phyloP scores from a whole-genome alignment of 352 stramenopile species.

The Peronospora farinosa region DNA sequence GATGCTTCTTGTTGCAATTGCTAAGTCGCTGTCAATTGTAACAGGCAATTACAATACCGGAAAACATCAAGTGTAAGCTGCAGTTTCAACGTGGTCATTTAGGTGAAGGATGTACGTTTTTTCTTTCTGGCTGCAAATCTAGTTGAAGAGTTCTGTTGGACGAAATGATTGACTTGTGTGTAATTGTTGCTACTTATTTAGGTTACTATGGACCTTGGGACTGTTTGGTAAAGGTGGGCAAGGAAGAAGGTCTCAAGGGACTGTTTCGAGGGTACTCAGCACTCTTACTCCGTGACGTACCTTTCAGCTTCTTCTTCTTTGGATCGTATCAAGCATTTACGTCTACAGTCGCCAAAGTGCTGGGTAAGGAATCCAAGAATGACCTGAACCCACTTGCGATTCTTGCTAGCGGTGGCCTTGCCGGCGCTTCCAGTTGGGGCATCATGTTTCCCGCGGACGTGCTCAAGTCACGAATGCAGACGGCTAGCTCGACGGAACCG shows the following conservation, averaged over 20 bases:
- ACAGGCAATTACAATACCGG: constrained; percentile 75
- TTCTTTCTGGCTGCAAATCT: background rate
- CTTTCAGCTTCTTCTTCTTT: constrained; percentile 90
- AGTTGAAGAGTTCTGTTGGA: background rate
- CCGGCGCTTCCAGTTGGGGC: constrained; percentile 74
- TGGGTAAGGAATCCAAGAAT: constrained; percentile 56
- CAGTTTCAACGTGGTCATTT: constrained; percentile 68
- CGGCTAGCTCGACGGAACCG: constrained; percentile 16
- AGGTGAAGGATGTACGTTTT: constrained; percentile 45
- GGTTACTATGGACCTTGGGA: constrained; percentile 61
- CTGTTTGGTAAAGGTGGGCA: constrained; percentile 60
- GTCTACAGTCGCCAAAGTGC: constrained; percentile 34
- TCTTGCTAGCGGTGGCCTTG: constrained; percentile 67
- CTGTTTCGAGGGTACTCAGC: constrained; percentile 80
- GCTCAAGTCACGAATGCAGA: constrained; percentile 84
- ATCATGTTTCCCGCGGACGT: constrained; percentile 84
- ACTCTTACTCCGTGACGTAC: constrained; percentile 79
- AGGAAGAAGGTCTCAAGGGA: constrained; percentile 51
- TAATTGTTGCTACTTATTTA: constrained; percentile 1
- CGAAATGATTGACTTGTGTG: background rate
- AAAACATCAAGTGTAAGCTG: constrained; percentile 85
- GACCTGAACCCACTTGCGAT: constrained; percentile 70
- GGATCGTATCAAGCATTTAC: constrained; percentile 77
- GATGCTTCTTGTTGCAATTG: background rate
- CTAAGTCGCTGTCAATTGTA: background rate